Percentiles rank a stretch among this genome's conserved stretches.
phyloP scores from a whole-genome alignment of 208 protist genomes.

The Porcisia deanei region DNA sequence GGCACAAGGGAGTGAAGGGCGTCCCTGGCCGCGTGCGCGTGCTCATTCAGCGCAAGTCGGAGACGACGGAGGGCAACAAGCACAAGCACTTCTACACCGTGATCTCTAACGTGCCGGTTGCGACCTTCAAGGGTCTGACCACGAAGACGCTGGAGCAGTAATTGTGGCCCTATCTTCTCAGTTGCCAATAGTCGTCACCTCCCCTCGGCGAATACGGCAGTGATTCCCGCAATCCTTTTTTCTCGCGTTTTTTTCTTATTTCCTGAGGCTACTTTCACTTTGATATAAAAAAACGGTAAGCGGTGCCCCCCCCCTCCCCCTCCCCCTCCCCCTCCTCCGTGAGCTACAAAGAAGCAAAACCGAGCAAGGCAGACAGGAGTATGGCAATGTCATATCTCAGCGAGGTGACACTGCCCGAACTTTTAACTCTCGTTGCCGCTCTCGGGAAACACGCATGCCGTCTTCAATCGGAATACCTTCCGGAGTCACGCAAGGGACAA shows the following conservation, averaged over 20 bases:
- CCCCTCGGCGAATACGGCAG: not conserved
- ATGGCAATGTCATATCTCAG: no score
- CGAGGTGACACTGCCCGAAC: no score
- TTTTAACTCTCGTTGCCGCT: not conserved
- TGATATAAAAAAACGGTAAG: no score
- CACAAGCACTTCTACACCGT: conserved; percentile 92
- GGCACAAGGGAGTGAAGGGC: conserved; percentile 96
- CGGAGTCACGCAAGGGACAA: not conserved
- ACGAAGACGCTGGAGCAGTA: conserved; percentile 82
- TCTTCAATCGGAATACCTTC: not conserved
- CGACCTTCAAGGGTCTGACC: conserved; percentile 85
- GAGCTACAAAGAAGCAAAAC: no score
- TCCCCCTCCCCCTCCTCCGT: no score
- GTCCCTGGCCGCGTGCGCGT: conserved; percentile 96
- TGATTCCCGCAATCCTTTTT: not conserved
- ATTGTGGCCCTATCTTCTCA: not conserved
- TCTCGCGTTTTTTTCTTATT: not conserved
- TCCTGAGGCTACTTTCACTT: no score
- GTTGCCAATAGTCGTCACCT: not conserved
- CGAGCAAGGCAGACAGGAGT: no score
- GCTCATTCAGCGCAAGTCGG: conserved; percentile 86
- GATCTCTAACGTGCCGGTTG: conserved; percentile 87
- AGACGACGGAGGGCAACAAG: conserved; percentile 81
- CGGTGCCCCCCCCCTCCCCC: no score
- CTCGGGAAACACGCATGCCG: not conserved